Evolutionary conservation across 2,329 filamentous ascomycete genomes (phyloP).

Genomic region (Arthrobotrys iridis): DNA sequence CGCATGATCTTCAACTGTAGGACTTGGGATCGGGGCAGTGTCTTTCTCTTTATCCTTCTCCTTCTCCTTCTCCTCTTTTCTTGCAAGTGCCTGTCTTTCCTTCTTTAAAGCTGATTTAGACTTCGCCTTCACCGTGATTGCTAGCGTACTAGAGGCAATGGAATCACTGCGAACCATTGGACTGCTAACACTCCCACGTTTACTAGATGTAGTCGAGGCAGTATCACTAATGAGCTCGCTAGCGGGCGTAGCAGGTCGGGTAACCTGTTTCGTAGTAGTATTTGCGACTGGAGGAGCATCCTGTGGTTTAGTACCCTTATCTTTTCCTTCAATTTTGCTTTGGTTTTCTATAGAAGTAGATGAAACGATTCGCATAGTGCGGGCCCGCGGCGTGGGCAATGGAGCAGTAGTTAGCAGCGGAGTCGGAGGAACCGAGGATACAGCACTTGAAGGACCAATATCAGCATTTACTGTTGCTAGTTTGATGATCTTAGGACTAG

Average conservation of each 20-base stretch:
- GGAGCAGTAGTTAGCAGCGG: conserved; percentile 25
- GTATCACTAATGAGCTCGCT: conserved; percentile 55
- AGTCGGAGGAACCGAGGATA: conserved; percentile 40
- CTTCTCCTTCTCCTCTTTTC: conserved; percentile 37
- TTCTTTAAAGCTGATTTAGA: conserved; percentile 61
- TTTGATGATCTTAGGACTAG: conserved; percentile 44
- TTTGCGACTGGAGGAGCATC: conserved; percentile 17
- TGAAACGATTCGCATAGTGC: conserved; percentile 51
- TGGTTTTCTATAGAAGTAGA: conserved; percentile 47
- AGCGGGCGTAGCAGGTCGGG: conserved; percentile 50
- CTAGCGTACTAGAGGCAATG: conserved; percentile 34
- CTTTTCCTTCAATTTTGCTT: conserved; percentile 22
- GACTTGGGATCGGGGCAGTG: conserved; percentile 66
- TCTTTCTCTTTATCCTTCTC: conserved; percentile 70
- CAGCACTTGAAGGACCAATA: conserved; percentile 3
- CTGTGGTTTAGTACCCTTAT: conserved; percentile 19
- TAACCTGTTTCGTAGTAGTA: conserved; percentile 24
- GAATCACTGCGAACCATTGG: conserved; percentile 53
- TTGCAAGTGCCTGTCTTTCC: conserved; percentile 73
- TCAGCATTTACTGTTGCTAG: conserved; percentile 32
- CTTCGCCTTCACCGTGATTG: conserved; percentile 55
- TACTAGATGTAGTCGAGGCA: conserved; percentile 54
- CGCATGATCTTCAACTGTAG: conserved; percentile 67
- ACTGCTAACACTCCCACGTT: conserved; percentile 52
- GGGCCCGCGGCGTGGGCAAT: conserved; percentile 31